Base-by-base conservation (phyloP, 73 alveolate species). In the Tetrahymena elliotti region DNA sequence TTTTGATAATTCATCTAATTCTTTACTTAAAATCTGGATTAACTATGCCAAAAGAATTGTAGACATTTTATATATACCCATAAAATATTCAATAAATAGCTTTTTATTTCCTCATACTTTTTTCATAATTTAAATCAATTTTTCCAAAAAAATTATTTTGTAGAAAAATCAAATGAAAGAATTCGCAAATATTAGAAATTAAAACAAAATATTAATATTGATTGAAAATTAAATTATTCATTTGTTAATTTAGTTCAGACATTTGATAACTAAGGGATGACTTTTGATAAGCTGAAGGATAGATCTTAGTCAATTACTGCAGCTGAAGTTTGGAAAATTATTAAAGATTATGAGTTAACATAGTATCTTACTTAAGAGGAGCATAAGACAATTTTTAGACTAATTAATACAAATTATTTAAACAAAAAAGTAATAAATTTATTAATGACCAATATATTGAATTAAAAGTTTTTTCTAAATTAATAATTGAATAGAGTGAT, bases 301-400 rank as follows among this genome's bases (percentile, higher is more conserved):
- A 95, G 96, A 94, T 82, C 96, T 82, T 93, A 93, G 24, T 94
- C 97, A 8, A 97, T 97, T 34, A 97, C 95, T 83, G 95, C 95
- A 31, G 97, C 98, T 33, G 99, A 97, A 92, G 84, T 97, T 83
- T 95, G 98, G 84, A 95, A 96, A 52, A 88, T 97, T 34, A 93
- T 97, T 10, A 97, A 96, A 94, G 99, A 97, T 84, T 97, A 97
- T 95, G 96, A 93, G n/a, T 36, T 95, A 35, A 84, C 93, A 84
- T 96, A 96, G 12, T 40, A 94, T 27, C 41, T 97, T 22, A 27
- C 95, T 33, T 96, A 97, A 93, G 98, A 97, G 33, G 96, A 96
- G 93, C 95, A 95, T 9, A 92, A 93, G 41, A 95, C 97, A 8
- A 83, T 97, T 33, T 84, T 96, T 39, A 95, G 98, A 52, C 36